Evolutionary conservation across 2,329 filamentous ascomycete species (phyloP).

Genomic region (Periconia sp.): DNA sequence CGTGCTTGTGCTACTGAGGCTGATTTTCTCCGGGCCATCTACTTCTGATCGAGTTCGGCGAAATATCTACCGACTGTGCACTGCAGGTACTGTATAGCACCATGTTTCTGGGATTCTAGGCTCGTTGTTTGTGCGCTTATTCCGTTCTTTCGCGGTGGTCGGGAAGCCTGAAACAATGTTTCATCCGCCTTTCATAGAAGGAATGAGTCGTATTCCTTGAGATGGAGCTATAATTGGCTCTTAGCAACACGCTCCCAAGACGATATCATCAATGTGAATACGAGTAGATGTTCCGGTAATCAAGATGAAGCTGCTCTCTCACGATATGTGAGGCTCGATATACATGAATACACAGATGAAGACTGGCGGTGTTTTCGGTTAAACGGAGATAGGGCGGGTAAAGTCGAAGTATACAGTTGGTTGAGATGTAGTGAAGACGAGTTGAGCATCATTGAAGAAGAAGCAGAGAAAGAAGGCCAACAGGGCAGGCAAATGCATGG

Average conservation of each 20-base stretch:
- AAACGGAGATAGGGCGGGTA: conserved; percentile 12
- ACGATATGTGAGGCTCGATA: conserved; percentile 4
- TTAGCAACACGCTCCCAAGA: background rate
- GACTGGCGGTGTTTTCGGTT: conserved; percentile 12
- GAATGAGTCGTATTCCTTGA: background rate
- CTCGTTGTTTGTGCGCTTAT: background rate
- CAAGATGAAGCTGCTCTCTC: conserved; percentile 4
- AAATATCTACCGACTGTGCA: background rate
- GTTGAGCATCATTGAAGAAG: too few species aligned
- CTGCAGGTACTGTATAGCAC: background rate
- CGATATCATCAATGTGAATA: background rate
- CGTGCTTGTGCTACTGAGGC: background rate
- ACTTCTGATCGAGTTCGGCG: background rate
- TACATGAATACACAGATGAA: conserved; percentile 1
- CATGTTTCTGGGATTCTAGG: background rate
- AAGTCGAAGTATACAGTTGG: background rate
- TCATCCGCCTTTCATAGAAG: background rate
- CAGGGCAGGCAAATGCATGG: too few species aligned
- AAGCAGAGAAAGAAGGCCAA: too few species aligned
- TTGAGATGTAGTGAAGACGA: too few species aligned
- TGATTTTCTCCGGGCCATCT: background rate
- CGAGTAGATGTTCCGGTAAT: conserved; percentile 1
- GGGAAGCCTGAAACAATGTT: background rate
- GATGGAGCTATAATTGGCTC: background rate
- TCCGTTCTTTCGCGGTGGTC: background rate